Base-by-base conservation (phyloP, 2,329 filamentous ascomycete genomes). In the Exophiala phaeomuriformis region DNA sequence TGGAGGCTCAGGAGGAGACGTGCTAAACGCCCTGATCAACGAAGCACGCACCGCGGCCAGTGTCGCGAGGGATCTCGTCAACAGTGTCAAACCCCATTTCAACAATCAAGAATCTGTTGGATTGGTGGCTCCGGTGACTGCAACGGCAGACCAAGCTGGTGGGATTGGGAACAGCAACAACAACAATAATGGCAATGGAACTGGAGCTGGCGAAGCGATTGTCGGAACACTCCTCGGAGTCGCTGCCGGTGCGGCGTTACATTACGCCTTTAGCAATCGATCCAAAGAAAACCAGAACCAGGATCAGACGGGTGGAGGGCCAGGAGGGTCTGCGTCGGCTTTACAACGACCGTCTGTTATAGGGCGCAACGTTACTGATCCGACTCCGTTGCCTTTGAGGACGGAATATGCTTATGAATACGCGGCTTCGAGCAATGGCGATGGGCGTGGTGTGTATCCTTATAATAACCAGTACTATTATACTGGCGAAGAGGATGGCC, bases 201-300 rank as follows among this genome's bases (percentile, higher is more conserved):
- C 65, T 5, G 61, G 59, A 42, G 77, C 75, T 47, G 76, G 81
- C 39, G 83, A 83, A 61, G 80, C 81, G 19, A 76, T 90, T 40
- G 77, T 93, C 43, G 86, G 88, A 5, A 85, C 86, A 5, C 74
- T 94, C 7, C 76, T 95, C 46, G 88, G 88, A 41, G 87, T 86
- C 32, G 88, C 87, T 10, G 87, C 87, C 12, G 86, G 86, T 37
- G 86, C 84, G 35, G 86, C 85, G 6, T 74, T 87, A 39, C 85
- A 87, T 6, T 95, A 93, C 69, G 83, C 82, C 27, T 83, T 89
- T 73, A 77, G 82, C 59, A 82, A 79, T 60, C 76, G 77, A 55
- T 56, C 54, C 1, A 59, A 59, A 39, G 55, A 57, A 10, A 53
- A 43, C 3, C 36, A 39, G 4, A 46, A 31, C 28, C 28, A 45